phyloP scores from a whole-genome alignment of 345 rosid species.

The Citrus maxima region DNA sequence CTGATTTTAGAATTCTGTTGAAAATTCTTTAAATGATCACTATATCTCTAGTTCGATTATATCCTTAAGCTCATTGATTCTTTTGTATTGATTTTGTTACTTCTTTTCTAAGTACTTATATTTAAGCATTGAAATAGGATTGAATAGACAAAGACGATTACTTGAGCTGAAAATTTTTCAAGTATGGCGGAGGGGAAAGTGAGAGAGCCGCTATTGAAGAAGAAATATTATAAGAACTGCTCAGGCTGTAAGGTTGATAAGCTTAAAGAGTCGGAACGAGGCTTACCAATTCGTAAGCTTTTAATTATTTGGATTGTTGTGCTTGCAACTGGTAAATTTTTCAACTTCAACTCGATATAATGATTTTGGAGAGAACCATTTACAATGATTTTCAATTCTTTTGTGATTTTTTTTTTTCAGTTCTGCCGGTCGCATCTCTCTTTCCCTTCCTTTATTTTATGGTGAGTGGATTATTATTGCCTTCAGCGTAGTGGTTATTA shows the following conservation, averaged over 20 bases:
- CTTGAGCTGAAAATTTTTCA: neutral
- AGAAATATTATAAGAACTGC: slow-evolving; percentile 55
- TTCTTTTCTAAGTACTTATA: no score
- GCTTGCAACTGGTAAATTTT: slow-evolving; percentile 50
- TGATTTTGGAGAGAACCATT: no score
- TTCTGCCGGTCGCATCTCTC: slow-evolving; percentile 74
- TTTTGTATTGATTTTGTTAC: no score
- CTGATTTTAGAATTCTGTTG: no score
- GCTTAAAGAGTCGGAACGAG: slow-evolving; percentile 41
- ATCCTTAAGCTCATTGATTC: no score
- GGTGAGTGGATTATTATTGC: slow-evolving; percentile 44
- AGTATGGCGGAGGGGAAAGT: neutral
- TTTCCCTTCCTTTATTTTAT: slow-evolving; percentile 89
- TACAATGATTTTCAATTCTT: neutral
- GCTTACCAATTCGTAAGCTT: slow-evolving; percentile 57
- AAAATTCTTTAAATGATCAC: no score
- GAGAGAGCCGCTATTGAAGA: slow-evolving; percentile 9
- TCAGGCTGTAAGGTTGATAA: slow-evolving; percentile 79
- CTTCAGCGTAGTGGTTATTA: neutral
- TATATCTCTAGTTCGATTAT: no score
- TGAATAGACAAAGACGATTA: no score
- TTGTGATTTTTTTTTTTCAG: slow-evolving; percentile 33
- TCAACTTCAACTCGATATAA: no score
- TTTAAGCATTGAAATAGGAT: no score
- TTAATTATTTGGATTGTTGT: slow-evolving; percentile 64